Percentiles rank a stretch among this genome's conserved stretches.
phyloP scores from a whole-genome alignment of 1,284 basidiomycete species.

The Cutaneotrichosporon spelunceum region DNA sequence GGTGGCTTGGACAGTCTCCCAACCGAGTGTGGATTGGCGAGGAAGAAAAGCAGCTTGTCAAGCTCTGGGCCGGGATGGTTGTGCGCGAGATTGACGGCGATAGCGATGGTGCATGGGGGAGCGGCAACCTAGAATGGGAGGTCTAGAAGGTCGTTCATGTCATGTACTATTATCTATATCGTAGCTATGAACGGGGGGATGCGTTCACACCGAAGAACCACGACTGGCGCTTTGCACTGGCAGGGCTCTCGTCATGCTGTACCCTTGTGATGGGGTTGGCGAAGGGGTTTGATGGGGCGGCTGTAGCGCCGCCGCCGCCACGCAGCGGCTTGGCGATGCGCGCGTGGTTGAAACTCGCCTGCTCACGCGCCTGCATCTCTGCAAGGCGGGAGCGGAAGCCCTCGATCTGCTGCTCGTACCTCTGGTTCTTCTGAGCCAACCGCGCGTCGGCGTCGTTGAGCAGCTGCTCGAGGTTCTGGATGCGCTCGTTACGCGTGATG shows the following conservation, averaged over 20 bases:
- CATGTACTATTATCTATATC: neutral
- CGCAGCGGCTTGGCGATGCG: constrained; percentile 94
- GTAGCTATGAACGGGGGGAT: neutral
- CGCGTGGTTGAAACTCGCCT: constrained; percentile 55
- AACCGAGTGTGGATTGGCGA: constrained; percentile 42
- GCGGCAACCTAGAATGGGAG: constrained; percentile 41
- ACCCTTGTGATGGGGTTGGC: constrained; percentile 42
- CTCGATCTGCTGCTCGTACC: constrained; percentile 88
- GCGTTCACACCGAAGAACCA: constrained; percentile 34
- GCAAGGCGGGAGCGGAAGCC: constrained; percentile 87
- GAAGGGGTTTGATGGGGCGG: constrained; percentile 4
- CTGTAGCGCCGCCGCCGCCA: constrained; percentile 68
- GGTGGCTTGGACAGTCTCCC: constrained; percentile 34
- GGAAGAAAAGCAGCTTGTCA: constrained; percentile 41
- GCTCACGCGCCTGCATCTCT: constrained; percentile 77
- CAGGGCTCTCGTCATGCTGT: constrained; percentile 42
- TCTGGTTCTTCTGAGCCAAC: constrained; percentile 85
- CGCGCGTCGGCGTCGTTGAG: constrained; percentile 91
- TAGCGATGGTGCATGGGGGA: constrained; percentile 32
- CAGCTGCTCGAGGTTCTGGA: constrained; percentile 88
- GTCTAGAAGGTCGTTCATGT: constrained; percentile 15
- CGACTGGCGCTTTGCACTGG: constrained; percentile 24
- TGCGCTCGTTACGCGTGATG: constrained; percentile 92
- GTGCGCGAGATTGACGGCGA: constrained; percentile 39
- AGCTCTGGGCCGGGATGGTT: constrained; percentile 37